Conservation (phyloP, 352 stramenopile species). For the Pythium rhizo-oryzae region DNA sequence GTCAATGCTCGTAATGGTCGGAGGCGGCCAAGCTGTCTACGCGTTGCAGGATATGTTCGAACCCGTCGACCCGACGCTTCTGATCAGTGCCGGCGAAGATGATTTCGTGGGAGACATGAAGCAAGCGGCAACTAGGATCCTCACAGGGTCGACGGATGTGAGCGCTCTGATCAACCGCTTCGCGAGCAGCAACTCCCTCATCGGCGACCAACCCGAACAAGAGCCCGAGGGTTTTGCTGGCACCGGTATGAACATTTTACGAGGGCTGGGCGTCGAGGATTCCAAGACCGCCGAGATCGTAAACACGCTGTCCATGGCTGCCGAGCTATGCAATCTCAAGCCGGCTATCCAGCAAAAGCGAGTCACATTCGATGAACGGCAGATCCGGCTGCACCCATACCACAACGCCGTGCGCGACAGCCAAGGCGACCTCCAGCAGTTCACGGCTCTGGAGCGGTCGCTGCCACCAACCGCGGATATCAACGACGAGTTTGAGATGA, state of each 20-base stretch:
- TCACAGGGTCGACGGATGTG: background rate
- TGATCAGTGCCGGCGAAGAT: conserved; percentile 10
- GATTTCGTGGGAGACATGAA: conserved; percentile 5
- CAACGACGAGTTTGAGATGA: conserved; percentile 17
- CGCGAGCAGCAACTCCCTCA: background rate
- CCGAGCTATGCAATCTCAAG: conserved; percentile 5
- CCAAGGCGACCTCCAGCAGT: conserved; percentile 10
- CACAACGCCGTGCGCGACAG: conserved; percentile 19
- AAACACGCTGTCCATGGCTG: background rate
- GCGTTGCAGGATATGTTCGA: conserved; percentile 18
- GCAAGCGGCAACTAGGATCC: background rate
- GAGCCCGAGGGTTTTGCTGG: background rate
- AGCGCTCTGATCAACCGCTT: background rate
- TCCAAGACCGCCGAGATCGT: conserved; percentile 2
- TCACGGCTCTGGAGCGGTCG: background rate
- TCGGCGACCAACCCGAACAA: background rate
- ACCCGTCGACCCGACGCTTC: conserved; percentile 5
- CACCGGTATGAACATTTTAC: background rate
- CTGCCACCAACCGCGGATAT: background rate
- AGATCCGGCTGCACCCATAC: conserved; percentile 12
- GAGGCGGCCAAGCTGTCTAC: conserved; percentile 12
- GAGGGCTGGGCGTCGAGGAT: background rate
- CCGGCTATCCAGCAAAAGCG: background rate
- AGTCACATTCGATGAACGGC: conserved; percentile 14
- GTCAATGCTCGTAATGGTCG: conserved; percentile 11